Base-by-base conservation (phyloP, 148 eudicot genomes). In the Camellia lanceoleosa region DNA sequence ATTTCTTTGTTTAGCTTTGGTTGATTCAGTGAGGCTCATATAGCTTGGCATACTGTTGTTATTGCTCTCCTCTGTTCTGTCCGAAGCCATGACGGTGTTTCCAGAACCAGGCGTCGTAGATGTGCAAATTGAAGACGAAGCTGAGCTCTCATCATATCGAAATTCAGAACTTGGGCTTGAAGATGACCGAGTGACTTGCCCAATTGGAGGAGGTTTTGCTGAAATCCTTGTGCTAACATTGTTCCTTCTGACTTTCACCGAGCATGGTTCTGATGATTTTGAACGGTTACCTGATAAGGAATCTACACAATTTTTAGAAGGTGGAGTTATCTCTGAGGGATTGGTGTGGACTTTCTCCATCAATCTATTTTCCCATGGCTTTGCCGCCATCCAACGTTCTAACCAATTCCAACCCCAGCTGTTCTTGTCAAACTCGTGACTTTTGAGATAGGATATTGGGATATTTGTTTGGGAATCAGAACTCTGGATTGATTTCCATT, bases 321-420 rank as follows among this genome's bases (percentile, higher is more conserved):
- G 87, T 62, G 97, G 94, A n/a, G 92, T 91, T 18, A 72, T 77
- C 54, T 90, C 97, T 42, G 83, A 80, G 30, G 80, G 49, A 23
- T 84, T 80, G 19, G 80, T 81, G 18, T 85, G 82, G 20, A 75
- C 81, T 84, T 93, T 90, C 78, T 93, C 99, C 95, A 95, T 92
- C 43, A 95, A 47, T 59, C 99, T 84, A 66, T 84, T 95, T 78
- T 95, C 97, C 99, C 97, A 95, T 18, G 97, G 97, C 87, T 90
- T 95, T 44, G 97, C 99, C 1, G 97, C 86, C 99, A 95, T 95
- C 99, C 99, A 95, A 18, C 97, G 86, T 76, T 94, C 99, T 66
- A 96, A 84, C 99, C 99, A 96, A 83, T 94, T 96, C 99, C 95
- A 91, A 12, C 93, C 90, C 87, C 91, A 93, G 77, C 85, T 89